Conservation (phyloP, 1,284 basidiomycete species). For the Mycena citricolor region DNA sequence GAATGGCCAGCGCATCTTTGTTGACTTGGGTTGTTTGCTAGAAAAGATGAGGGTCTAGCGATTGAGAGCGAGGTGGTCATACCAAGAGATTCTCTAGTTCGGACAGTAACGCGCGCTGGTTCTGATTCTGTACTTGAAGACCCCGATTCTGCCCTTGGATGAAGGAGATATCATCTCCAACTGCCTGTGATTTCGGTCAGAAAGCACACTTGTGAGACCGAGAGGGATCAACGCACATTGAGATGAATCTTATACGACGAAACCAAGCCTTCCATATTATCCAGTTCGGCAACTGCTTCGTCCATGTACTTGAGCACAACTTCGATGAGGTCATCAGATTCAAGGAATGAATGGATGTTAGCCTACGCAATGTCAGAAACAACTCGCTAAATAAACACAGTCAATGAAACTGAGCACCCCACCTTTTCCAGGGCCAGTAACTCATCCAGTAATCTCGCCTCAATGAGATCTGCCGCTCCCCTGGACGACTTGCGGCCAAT, state of each 20-base stretch:
- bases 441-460: conserved; percentile 83
- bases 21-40: conserved; percentile 92
- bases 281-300: conserved; percentile 81
- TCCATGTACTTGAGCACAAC: conserved; percentile 90
- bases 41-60: not conserved
- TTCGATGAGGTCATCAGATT: conserved; percentile 85
- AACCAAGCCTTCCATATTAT: conserved; percentile 83
- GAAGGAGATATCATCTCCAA: conserved; percentile 90
- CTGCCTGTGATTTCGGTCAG: conserved; percentile 56
- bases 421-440: conserved; percentile 90
- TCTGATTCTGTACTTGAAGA: conserved; percentile 96
- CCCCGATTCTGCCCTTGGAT: conserved; percentile 98
- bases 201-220: conserved; percentile 8
- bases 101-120: conserved; percentile 80
- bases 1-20: conserved; percentile 67
- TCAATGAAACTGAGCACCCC: conserved; percentile 21
- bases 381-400: conserved; percentile 8
- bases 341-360: conserved; percentile 95
- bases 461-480: conserved; percentile 86
- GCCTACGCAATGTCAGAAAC: conserved; percentile 53
- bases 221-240: conserved; percentile 53
- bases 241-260: conserved; percentile 93
- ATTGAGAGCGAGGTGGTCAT: conserved; percentile 27
- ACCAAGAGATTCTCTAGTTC: conserved; percentile 87
- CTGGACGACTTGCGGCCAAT: conserved; percentile 58